A percentile compares a stretch with the other conserved stretches of the same genome.
Evolutionary conservation across 495 filamentous ascomycete species (phyloP).

Genomic region (Penicillium herquei): DNA sequence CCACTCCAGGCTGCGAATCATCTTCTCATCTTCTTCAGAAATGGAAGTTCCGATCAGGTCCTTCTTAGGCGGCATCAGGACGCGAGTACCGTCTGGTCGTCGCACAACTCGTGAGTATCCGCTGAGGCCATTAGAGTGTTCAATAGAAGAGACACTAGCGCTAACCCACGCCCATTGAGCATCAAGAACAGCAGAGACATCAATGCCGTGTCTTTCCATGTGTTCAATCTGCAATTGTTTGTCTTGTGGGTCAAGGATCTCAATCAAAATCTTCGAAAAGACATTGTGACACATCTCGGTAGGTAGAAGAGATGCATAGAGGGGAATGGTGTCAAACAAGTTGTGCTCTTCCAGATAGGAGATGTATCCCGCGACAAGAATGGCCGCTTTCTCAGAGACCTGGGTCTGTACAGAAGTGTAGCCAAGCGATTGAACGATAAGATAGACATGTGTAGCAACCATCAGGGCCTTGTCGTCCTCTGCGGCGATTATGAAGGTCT

Average conservation of each 20-base stretch:
- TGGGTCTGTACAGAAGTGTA: slow-evolving; percentile 36
- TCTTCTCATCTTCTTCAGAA: slow-evolving; percentile 59
- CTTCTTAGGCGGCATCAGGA: slow-evolving; percentile 47
- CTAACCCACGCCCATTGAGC: slow-evolving; percentile 55
- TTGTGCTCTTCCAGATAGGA: slow-evolving; percentile 67
- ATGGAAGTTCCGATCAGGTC: slow-evolving; percentile 65
- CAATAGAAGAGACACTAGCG: slow-evolving; percentile 28
- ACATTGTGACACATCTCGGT: slow-evolving; percentile 40
- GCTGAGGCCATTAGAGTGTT: slow-evolving; percentile 29
- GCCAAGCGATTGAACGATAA: slow-evolving; percentile 39
- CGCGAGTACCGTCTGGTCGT: slow-evolving; percentile 31
- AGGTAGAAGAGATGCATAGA: slow-evolving; percentile 79
- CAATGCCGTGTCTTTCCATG: slow-evolving; percentile 53
- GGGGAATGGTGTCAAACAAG: slow-evolving; percentile 72
- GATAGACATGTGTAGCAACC: slow-evolving; percentile 49
- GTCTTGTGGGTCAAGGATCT: slow-evolving; percentile 57
- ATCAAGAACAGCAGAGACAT: slow-evolving; percentile 51
- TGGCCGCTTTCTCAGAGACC: slow-evolving; percentile 31
- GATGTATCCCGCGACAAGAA: slow-evolving; percentile 71
- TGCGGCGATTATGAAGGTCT: slow-evolving; percentile 37
- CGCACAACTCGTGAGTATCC: slow-evolving; percentile 33
- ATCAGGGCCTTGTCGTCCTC: slow-evolving; percentile 41
- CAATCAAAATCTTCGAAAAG: slow-evolving; percentile 56
- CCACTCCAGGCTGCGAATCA: slow-evolving; percentile 86
- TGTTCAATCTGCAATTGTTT: slow-evolving; percentile 47